Base-by-base conservation (phyloP, 1,284 basidiomycete genomes). In the Moesziomyces antarcticus region DNA sequence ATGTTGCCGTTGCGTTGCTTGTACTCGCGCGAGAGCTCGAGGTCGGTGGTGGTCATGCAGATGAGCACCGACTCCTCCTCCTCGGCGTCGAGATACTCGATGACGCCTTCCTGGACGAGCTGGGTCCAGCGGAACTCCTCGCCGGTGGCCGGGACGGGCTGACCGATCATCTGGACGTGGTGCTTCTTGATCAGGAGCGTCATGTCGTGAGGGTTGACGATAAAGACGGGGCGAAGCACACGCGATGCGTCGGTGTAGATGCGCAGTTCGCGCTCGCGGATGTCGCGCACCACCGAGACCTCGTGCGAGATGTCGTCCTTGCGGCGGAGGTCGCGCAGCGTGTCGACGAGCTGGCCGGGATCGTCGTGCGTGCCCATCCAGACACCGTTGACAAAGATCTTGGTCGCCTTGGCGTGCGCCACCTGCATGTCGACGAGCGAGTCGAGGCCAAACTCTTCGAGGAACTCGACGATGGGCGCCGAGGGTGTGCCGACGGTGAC, bases 21-120 rank as follows among this genome's bases (percentile, higher is more conserved):
- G 68, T 77, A 80, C 51, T 78, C 74, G 51, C 74, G 79, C 85
- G 84, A 71, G 89, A 78, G 90, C 84, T 97, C 93, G 61, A 99
- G 86, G 84, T 99, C 97, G 79, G 97, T 93, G 1, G 93, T 91
- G 3, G 93, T 94, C 97, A 99, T 99, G 73, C 93, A 94, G 76
- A 99, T 99, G 91, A 99, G 94, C 57, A 97, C 94, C 1, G 96
- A 97, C 86, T 99, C 97, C 86, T 99, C 96, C 85, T 99, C 97
- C 84, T 99, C 96, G 0, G 97, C 96, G 85, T 99, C 97, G 80
- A 99, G 86, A 59, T 97, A 88, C 85, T 99, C 97, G 73, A 99
- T 90, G 52, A 97, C 90, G 67, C 96, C 97, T 41, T 89, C 89
- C 77, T 92, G 91, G 57, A 99, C 87, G 61, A 99, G 85, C 35